Evolutionary conservation across 345 rosid species (phyloP), one percentile per base, ranked within the genome.

Genomic region (Kernera saxatilis): DNA sequence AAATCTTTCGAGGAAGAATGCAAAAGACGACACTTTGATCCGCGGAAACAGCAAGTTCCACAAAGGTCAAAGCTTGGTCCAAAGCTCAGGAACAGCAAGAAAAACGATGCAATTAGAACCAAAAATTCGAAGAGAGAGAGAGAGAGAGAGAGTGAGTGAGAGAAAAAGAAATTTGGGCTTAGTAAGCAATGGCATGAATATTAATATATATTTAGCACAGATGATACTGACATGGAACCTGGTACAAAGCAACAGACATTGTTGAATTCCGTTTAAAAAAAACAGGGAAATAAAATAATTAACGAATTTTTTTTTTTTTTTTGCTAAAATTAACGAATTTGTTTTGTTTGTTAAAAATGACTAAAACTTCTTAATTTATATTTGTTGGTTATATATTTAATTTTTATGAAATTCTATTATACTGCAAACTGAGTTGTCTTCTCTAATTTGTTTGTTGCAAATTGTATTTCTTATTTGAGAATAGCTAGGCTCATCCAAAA

Each of bases 21-120:
- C 17, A 54, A 56, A 73, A 46, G 48, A 32, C 8, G 53, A 72
- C 18, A 63, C 63, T 73, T 73, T 36, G 66, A 73, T 64, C 57
- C 5, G 35, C 29, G 50, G 71, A 45, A 73, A 55, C 66, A 66
- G 73, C 54, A 51, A 68, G 8, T 30, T 41, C 68, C 52, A 48
- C 25, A 33, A 68, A 44, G 74, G 73, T 75, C 79, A 60, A 75
- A 68, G 51, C 30, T 75, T 61, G 50, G 74, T 75, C 57, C 78
- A 52, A 68, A 60, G 70, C 64, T 74, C 33, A 18, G 18, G 41
- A 51, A 21, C 25, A 56, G 43, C 27, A 66, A 74, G 26, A 30
- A 12, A 58, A 66, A 40, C 61, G 55, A 58, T 74, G 67, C 59
- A 67, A 30, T 23, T 30, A 40, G 14, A 43, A 65, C 37, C 15